These are phyloP conservation scores for Lactifluus piperatus DNA, from an alignment of 768 basidiomycete species.

Conservation along the genomic window DNA sequence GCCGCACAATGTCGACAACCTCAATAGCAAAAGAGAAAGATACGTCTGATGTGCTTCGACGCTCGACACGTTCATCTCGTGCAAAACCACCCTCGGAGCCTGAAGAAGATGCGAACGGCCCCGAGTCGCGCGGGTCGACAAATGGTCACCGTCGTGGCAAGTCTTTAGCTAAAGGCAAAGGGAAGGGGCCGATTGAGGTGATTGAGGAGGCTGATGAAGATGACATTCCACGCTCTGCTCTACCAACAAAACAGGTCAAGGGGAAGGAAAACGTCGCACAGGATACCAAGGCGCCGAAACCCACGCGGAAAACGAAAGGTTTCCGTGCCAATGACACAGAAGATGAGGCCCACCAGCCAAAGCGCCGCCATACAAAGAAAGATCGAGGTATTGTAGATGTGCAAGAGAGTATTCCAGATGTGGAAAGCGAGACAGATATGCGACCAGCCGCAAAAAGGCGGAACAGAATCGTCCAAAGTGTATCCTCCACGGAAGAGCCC, in stretches of 20 bases:
- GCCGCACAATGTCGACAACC: constrained; percentile 4
- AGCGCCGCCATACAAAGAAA: constrained; percentile 7
- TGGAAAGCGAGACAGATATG: constrained; percentile 7
- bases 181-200: constrained; percentile 23
- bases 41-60: constrained; percentile 13
- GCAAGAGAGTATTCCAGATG: neutral
- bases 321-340: constrained; percentile 16
- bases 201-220: constrained; percentile 26
- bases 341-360: constrained; percentile 16
- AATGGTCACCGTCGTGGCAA: constrained; percentile 21
- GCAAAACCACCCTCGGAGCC: constrained; percentile 1
- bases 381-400: neutral
- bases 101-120: constrained; percentile 24
- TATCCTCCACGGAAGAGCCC: constrained; percentile 1
- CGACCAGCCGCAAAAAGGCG: neutral
- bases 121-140: constrained; percentile 24
- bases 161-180: constrained; percentile 17
- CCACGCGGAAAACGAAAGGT: constrained; percentile 9
- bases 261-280: constrained; percentile 23
- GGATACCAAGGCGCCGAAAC: neutral
- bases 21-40: constrained; percentile 3
- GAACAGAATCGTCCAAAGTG: neutral
- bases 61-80: constrained; percentile 19
- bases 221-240: constrained; percentile 22
- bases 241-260: constrained; percentile 24